These are phyloP conservation scores for Sporisorium reilianum DNA, from an alignment of 1,284 basidiomycete genomes.

Conservation along the genomic window DNA sequence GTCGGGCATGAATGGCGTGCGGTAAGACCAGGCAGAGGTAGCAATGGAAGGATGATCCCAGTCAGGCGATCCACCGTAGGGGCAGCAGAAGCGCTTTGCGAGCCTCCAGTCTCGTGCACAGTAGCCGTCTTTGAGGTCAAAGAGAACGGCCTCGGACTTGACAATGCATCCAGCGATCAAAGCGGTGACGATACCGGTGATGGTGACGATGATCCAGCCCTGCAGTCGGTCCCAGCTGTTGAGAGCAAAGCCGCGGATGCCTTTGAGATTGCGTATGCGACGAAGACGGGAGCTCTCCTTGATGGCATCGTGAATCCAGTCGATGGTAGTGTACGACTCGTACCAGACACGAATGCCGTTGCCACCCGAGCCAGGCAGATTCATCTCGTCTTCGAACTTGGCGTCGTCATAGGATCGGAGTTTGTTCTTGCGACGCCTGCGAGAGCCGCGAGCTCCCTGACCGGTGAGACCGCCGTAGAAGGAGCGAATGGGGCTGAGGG, in stretches of 20 bases:
- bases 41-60: slow-evolving; percentile 42
- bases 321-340: slow-evolving; percentile 64
- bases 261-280: slow-evolving; percentile 62
- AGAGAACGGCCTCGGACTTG: slow-evolving; percentile 88
- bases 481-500: slow-evolving; percentile 40
- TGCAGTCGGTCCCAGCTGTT: slow-evolving; percentile 83
- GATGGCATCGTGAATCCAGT: slow-evolving; percentile 71
- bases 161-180: slow-evolving; percentile 85
- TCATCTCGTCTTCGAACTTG: slow-evolving; percentile 50
- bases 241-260: slow-evolving; percentile 77
- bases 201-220: slow-evolving; percentile 86
- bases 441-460: slow-evolving; percentile 15
- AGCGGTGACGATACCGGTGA: slow-evolving; percentile 71
- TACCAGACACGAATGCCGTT: slow-evolving; percentile 64
- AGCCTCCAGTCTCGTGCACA: slow-evolving; percentile 80
- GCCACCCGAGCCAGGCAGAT: slow-evolving; percentile 34
- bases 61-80: slow-evolving; percentile 44
- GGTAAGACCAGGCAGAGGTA: slow-evolving; percentile 31
- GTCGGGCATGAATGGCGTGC: slow-evolving; percentile 35
- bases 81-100: slow-evolving; percentile 85
- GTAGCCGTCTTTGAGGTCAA: slow-evolving; percentile 92
- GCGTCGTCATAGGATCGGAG: slow-evolving; percentile 47
- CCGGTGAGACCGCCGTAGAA: slow-evolving; percentile 32
- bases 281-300: slow-evolving; percentile 69
- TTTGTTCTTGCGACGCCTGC: slow-evolving; percentile 25